Percentiles rank a stretch among this genome's conserved stretches.
phyloP scores from a whole-genome alignment of 2,329 filamentous ascomycete genomes.

The Xylaria sp. region DNA sequence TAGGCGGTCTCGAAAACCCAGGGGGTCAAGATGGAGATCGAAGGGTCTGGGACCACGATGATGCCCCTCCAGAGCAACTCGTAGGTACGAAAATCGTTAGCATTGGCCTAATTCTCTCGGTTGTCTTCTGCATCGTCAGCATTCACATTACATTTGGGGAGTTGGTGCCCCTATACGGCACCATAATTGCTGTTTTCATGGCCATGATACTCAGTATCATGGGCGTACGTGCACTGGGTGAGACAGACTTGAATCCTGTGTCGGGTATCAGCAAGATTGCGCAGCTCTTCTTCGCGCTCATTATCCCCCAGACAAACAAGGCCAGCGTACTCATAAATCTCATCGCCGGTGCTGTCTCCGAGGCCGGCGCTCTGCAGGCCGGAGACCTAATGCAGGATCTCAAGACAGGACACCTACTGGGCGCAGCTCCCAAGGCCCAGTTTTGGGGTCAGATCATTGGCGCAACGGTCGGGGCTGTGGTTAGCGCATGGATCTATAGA shows the following conservation, averaged over 20 bases:
- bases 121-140: slow-evolving; percentile 81
- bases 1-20: slow-evolving; percentile 36
- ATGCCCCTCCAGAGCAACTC: slow-evolving; percentile 86
- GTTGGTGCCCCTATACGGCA: slow-evolving; percentile 82
- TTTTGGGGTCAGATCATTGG: slow-evolving; percentile 98
- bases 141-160: slow-evolving; percentile 86
- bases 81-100: slow-evolving; percentile 77
- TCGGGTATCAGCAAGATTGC: slow-evolving; percentile 97
- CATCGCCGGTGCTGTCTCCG: slow-evolving; percentile 88
- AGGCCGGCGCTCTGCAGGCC: slow-evolving; percentile 88
- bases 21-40: slow-evolving; percentile 42
- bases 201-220: slow-evolving; percentile 82
- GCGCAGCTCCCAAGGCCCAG: slow-evolving; percentile 91
- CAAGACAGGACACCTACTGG: slow-evolving; percentile 93
- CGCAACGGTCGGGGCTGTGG: slow-evolving; percentile 83
- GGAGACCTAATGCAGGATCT: slow-evolving; percentile 97
- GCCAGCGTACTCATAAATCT: slow-evolving; percentile 96
- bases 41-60: slow-evolving; percentile 66
- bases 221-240: slow-evolving; percentile 74
- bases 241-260: slow-evolving; percentile 96
- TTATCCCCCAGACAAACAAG: slow-evolving; percentile 81
- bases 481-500: slow-evolving; percentile 87
- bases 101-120: slow-evolving; percentile 79
- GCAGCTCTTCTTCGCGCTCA: slow-evolving; percentile 92
- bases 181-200: slow-evolving; percentile 82